phyloP scores from a whole-genome alignment of 441 rosid species.

The Jatropha podagrica region DNA sequence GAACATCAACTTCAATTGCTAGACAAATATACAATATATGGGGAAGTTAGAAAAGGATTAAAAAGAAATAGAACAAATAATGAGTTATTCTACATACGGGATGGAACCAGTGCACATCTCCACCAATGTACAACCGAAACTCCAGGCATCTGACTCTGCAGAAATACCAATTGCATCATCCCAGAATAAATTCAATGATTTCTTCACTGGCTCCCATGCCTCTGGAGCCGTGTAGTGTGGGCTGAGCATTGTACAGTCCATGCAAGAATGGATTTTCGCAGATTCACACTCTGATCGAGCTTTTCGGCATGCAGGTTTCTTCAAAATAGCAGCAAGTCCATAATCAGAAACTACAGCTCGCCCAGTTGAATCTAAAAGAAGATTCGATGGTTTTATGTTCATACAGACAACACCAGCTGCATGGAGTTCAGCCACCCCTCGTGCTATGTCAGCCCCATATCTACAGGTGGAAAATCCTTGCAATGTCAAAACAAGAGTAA shows the following conservation, averaged over 20 bases:
- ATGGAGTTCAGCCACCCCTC: constrained; percentile 97
- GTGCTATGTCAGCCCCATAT: constrained; percentile 95
- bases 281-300: constrained; percentile 72
- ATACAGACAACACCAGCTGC: constrained; percentile 98
- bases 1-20: constrained; percentile 21
- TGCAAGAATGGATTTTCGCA: constrained; percentile 66
- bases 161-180: constrained; percentile 95
- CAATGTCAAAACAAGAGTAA: constrained; percentile 27
- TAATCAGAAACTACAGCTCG: constrained; percentile 95
- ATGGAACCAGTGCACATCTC: constrained; percentile 99
- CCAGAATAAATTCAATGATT: constrained; percentile 87
- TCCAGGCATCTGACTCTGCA: constrained; percentile 97
- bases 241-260: constrained; percentile 86
- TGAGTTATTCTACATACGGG: constrained; percentile 68
- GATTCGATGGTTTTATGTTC: constrained; percentile 96
- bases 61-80: constrained; percentile 16
- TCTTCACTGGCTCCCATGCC: constrained; percentile 98
- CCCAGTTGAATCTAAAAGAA: constrained; percentile 80
- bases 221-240: constrained; percentile 98
- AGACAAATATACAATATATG: constrained; percentile 13
- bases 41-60: constrained; percentile 13
- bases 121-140: constrained; percentile 98
- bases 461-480: constrained; percentile 46
- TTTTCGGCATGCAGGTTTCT: constrained; percentile 84
- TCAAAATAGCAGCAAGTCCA: constrained; percentile 85